Conservation (phyloP, 305 asterid genomes). For the Solanum hybrid region DNA sequence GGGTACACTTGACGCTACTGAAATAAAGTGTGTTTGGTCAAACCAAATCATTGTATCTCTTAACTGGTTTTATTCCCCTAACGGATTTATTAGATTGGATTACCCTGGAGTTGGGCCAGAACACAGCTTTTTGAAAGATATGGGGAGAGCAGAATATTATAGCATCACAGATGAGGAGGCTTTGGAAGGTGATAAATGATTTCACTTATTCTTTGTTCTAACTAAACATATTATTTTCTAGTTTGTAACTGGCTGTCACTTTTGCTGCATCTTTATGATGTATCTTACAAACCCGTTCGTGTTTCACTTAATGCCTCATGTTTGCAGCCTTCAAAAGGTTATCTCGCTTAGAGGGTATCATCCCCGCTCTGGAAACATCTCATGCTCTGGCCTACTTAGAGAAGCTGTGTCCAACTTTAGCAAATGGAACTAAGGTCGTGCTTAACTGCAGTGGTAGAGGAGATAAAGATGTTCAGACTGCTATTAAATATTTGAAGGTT, state of each 20-base stretch:
- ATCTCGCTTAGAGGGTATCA: slow-evolving; percentile 73
- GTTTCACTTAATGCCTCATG: not conserved
- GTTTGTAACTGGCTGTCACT: not conserved
- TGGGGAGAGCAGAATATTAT: slow-evolving; percentile 72
- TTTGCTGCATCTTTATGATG: not conserved
- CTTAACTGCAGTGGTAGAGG: slow-evolving; percentile 91
- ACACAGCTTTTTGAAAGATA: slow-evolving; percentile 81
- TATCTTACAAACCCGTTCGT: not conserved
- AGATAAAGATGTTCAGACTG: slow-evolving; percentile 84
- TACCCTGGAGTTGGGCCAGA: slow-evolving; percentile 96
- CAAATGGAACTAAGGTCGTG: slow-evolving; percentile 62
- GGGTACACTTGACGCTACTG: not conserved
- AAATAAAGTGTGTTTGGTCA: too few species aligned
- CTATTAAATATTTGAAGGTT: slow-evolving; percentile 50
- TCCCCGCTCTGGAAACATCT: slow-evolving; percentile 89
- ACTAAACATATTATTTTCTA: not conserved
- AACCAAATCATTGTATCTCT: not conserved
- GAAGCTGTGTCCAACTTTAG: slow-evolving; percentile 64
- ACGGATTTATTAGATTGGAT: slow-evolving; percentile 25
- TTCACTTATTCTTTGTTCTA: not conserved
- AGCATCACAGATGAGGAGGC: slow-evolving; percentile 82
- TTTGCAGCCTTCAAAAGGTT: slow-evolving; percentile 75
- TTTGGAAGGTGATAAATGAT: slow-evolving; percentile 42
- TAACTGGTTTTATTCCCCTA: not conserved
- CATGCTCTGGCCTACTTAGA: slow-evolving; percentile 82